These are phyloP conservation scores for Zygoascus flipseniorum DNA, from an alignment of 805 yeast genomes.

Conservation along the genomic window DNA sequence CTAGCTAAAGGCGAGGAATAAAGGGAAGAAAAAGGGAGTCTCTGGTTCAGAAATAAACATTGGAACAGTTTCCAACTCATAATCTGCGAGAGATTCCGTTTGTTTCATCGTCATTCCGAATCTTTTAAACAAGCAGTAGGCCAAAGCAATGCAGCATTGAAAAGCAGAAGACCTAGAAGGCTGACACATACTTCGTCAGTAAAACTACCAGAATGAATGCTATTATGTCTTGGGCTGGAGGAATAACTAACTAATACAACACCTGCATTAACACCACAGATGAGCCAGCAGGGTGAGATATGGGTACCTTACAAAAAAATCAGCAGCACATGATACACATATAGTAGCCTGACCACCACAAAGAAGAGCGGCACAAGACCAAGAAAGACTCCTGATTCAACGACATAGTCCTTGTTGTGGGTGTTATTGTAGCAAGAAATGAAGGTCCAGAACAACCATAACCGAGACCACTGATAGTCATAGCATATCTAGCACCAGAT, in stretches of 20 bases:
- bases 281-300: slow-evolving; percentile 46
- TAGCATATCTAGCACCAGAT: slow-evolving; percentile 16
- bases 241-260: slow-evolving; percentile 40
- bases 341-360: slow-evolving; percentile 52
- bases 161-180: slow-evolving; percentile 40
- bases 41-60: slow-evolving; percentile 27
- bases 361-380: slow-evolving; percentile 44
- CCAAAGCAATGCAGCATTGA: slow-evolving; percentile 37
- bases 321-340: slow-evolving; percentile 45
- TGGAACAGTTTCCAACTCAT: slow-evolving; percentile 21
- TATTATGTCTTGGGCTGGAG: slow-evolving; percentile 41
- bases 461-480: slow-evolving; percentile 43
- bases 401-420: slow-evolving; percentile 39
- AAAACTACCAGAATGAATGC: slow-evolving; percentile 16
- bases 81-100: slow-evolving; percentile 18
- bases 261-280: slow-evolving; percentile 50
- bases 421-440: slow-evolving; percentile 38
- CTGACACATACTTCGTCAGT: slow-evolving; percentile 43
- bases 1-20: slow-evolving; percentile 50
- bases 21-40: slow-evolving; percentile 41
- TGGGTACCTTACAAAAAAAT: slow-evolving; percentile 40
- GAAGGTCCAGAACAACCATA: slow-evolving; percentile 43
- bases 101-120: slow-evolving; percentile 41
- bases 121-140: slow-evolving; percentile 24
- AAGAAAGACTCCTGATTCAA: slow-evolving; percentile 45